Percentiles rank a stretch among this genome's conserved stretches.
Conservation (phyloP, 495 filamentous ascomycete species). For the Xylaria acuta region DNA sequence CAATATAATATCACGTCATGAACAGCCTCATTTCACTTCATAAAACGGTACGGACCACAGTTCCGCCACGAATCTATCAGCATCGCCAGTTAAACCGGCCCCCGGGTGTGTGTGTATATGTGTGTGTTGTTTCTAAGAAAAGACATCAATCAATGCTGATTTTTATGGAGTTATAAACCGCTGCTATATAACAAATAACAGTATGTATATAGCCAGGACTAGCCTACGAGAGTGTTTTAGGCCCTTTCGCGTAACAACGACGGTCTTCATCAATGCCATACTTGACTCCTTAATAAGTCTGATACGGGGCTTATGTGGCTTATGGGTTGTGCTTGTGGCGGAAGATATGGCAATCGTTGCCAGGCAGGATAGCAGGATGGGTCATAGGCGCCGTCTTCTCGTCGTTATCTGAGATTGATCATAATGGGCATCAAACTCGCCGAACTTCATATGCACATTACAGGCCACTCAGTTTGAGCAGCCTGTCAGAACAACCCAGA, state of each 20-base stretch:
- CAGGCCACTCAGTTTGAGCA: neutral
- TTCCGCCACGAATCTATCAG: neutral
- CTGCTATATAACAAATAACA: neutral
- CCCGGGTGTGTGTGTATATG: neutral
- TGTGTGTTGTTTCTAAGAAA: neutral
- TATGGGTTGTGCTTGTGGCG: neutral
- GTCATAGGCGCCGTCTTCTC: neutral
- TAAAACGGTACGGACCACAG: neutral
- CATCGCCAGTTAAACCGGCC: neutral
- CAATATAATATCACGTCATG: conserved; percentile 1
- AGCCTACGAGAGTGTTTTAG: neutral
- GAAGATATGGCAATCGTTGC: neutral
- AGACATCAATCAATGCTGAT: neutral
- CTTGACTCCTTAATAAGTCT: neutral
- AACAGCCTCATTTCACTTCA: neutral
- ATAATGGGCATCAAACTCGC: neutral
- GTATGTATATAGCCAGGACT: neutral
- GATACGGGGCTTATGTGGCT: neutral
- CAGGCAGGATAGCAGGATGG: neutral
- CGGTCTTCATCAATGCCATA: neutral
- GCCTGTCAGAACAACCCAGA: neutral
- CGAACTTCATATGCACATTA: too few species aligned
- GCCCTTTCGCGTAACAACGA: neutral
- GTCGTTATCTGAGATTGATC: neutral
- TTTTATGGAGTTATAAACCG: neutral